A percentile compares a stretch with the other conserved stretches of the same genome.
Evolutionary conservation across 257 asterid species (phyloP).

Genomic region (Fraxinus excelsior): DNA sequence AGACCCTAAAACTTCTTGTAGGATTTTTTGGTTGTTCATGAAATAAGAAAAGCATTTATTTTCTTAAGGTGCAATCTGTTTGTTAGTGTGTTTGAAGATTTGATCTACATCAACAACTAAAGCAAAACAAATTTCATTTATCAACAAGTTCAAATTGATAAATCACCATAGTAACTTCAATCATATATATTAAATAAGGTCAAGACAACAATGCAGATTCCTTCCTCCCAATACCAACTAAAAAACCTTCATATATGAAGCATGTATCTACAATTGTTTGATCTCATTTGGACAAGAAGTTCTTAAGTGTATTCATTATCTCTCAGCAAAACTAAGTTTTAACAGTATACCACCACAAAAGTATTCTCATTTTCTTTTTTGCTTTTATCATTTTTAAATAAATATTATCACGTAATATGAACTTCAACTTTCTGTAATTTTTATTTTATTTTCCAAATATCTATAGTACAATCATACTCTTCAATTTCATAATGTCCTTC

Average conservation of each 20-base stretch:
- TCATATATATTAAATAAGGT: neutral
- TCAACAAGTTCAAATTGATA: neutral
- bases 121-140: neutral
- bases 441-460: neutral
- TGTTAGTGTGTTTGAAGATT: too few species aligned
- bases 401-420: neutral
- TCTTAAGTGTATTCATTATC: neutral
- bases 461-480: too few species aligned
- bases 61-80: too few species aligned
- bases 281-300: neutral
- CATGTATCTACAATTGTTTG: neutral
- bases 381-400: neutral
- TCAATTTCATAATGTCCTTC: too few species aligned
- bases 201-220: neutral
- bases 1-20: too few species aligned
- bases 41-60: too few species aligned
- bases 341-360: neutral
- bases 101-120: too few species aligned
- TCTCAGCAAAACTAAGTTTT: neutral
- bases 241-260: slow-evolving; percentile 1
- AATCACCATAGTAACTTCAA: neutral
- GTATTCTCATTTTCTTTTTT: too few species aligned
- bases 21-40: too few species aligned
- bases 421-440: neutral
- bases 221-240: neutral